A percentile compares a stretch with the other conserved stretches of the same genome.
Evolutionary conservation across 2,329 filamentous ascomycete species (phyloP).

Genomic region (Cladosporium sp.): DNA sequence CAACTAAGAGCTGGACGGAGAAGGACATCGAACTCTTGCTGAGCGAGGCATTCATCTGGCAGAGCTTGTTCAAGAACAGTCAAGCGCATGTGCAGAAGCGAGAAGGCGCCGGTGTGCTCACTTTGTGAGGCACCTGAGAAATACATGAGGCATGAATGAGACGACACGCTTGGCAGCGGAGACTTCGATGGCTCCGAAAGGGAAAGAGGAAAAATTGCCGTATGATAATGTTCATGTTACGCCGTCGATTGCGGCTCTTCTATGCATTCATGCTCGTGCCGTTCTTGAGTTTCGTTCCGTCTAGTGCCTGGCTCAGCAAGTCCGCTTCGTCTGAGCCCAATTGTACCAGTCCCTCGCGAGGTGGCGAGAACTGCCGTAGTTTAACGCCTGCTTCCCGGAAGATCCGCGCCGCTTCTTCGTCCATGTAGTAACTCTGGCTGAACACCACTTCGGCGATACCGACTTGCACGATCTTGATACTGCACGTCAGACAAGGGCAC

Average conservation of each 20-base stretch:
- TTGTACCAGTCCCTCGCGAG: conserved; percentile 37
- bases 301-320: neutral
- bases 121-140: conserved; percentile 1
- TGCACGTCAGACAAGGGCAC: conserved; percentile 95
- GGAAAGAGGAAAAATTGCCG: neutral
- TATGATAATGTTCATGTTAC: conserved; percentile 3
- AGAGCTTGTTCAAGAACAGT: conserved; percentile 92
- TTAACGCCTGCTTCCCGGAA: conserved; percentile 80
- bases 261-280: neutral
- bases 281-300: neutral
- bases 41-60: conserved; percentile 98
- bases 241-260: neutral
- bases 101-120: conserved; percentile 18
- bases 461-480: conserved; percentile 97
- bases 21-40: conserved; percentile 96
- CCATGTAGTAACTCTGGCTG: conserved; percentile 92
- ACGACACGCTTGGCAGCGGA: conserved; percentile 1
- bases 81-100: conserved; percentile 71
- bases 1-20: conserved; percentile 92
- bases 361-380: conserved; percentile 80
- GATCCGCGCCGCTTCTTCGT: conserved; percentile 73
- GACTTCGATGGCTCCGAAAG: neutral
- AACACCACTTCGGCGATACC: conserved; percentile 96
- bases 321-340: neutral
- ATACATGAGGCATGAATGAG: conserved; percentile 4